These are phyloP conservation scores for Globisporangium abappressorium DNA, from an alignment of 352 stramenopile species.

Conservation along the genomic window DNA sequence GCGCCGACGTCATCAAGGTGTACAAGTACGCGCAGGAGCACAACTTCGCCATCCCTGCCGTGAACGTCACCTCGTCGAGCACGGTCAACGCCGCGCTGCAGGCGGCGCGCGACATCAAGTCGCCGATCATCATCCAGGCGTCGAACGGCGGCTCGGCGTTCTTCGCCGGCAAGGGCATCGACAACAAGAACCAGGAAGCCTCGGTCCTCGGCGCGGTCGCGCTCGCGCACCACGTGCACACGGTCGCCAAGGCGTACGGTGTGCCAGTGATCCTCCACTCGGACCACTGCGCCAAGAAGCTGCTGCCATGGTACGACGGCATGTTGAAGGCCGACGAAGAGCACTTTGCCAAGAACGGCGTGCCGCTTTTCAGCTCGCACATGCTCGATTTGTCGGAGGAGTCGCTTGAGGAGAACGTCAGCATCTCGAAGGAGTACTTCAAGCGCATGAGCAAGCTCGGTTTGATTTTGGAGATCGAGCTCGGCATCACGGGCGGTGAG, in stretches of 20 bases:
- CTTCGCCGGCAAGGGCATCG: conserved; percentile 95
- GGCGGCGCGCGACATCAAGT: conserved; percentile 94
- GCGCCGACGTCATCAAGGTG: conserved; percentile 86
- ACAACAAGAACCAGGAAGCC: conserved; percentile 93
- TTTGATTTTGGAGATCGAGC: conserved; percentile 98
- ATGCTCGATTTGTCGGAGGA: conserved; percentile 99
- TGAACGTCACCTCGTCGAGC: conserved; percentile 96
- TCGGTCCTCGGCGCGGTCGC: conserved; percentile 84
- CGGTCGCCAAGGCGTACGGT: conserved; percentile 96
- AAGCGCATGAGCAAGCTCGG: conserved; percentile 96
- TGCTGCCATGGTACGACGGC: conserved; percentile 98
- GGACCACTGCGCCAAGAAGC: conserved; percentile 98
- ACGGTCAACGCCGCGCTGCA: conserved; percentile 97
- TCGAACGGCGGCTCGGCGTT: conserved; percentile 97
- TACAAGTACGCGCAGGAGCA: conserved; percentile 93
- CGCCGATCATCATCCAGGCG: conserved; percentile 97
- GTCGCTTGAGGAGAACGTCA: conserved; percentile 97
- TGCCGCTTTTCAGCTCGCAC: conserved; percentile 96
- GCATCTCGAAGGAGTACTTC: conserved; percentile 97
- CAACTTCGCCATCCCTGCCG: conserved; percentile 96
- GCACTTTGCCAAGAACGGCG: conserved; percentile 93
- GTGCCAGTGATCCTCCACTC: conserved; percentile 98
- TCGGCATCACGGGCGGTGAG: conserved; percentile 97
- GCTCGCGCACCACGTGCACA: conserved; percentile 94
- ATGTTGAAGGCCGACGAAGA: conserved; percentile 95